Conservation (phyloP, 768 basidiomycete genomes). For the Xerocomellus amylosporus region DNA sequence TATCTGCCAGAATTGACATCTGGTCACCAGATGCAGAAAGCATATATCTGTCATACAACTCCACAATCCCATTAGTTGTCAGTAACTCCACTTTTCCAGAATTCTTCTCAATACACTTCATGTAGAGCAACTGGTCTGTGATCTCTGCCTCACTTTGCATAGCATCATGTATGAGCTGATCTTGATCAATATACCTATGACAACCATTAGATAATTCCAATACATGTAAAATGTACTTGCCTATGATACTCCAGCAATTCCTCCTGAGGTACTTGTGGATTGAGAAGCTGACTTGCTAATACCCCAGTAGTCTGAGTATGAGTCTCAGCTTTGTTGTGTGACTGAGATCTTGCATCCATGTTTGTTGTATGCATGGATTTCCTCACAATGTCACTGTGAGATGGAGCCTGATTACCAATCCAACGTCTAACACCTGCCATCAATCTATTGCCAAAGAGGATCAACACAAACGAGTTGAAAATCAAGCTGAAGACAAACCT, state of each 20-base stretch:
- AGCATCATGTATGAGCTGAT: conserved; percentile 59
- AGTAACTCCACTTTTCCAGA: conserved; percentile 18
- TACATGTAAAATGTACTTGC: conserved; percentile 34
- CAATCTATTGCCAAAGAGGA: conserved; percentile 41
- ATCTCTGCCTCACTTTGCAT: conserved; percentile 52
- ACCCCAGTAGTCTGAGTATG: conserved; percentile 49
- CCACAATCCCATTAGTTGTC: conserved; percentile 12
- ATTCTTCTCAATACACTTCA: conserved; percentile 46
- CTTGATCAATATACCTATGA: conserved; percentile 70
- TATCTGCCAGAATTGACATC: conserved; percentile 2
- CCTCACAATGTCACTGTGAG: conserved; percentile 40
- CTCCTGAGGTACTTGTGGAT: conserved; percentile 59
- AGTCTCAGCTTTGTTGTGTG: conserved; percentile 28
- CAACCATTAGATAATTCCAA: background rate
- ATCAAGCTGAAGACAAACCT: conserved; percentile 28
- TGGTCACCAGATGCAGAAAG: conserved; percentile 10
- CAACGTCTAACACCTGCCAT: conserved; percentile 78
- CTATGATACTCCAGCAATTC: conserved; percentile 75
- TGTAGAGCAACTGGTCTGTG: conserved; percentile 58
- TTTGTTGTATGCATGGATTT: conserved; percentile 36
- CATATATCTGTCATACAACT: conserved; percentile 23
- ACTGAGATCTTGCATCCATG: conserved; percentile 25
- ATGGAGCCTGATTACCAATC: conserved; percentile 57
- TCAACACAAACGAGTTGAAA: conserved; percentile 21
- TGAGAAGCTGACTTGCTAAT: conserved; percentile 54